Evolutionary conservation across 495 filamentous ascomycete species (phyloP), one percentile per base, ranked within the genome.

Genomic region (Emericellopsis terricola): DNA sequence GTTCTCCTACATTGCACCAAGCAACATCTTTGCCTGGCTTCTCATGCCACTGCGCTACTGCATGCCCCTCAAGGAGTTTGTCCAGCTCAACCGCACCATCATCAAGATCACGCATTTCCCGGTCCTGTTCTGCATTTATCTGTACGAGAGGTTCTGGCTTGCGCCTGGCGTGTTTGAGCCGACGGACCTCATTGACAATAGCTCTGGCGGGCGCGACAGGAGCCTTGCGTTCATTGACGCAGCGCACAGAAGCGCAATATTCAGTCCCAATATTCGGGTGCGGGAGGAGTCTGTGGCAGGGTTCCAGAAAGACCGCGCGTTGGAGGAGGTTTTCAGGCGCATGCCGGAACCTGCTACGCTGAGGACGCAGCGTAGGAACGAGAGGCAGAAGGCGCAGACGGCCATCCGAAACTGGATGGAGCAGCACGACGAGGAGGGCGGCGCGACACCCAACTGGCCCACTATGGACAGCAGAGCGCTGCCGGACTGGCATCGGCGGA

Each of bases 71-170:
- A 65, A 71, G 13, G 61, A 76, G 23, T 94, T 81, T 42, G 73
- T 94, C 39, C 66, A 68, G 38, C 47, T 92, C 26, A 96, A 94
- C 45, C 71, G 86, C 23, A 76, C 71, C 0, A 69, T 85, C 34
- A 93, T 96, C 57, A 93, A 93, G 48, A 49, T 77, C 28, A 93
- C 86, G 0, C 86, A 96, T 51, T 73, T 85, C 38, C 85, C 85
- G 1, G 67, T 96, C 7, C 53, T 94, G 15, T 79, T 85, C 45
- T 63, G 71, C 28, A 89, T 96, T 20, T 94, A 76, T 38, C 45
- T 78, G 17, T 96, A 96, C 49, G 87, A 96, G 51, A 80, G 75
- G 37, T 59, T 71, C 6, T 66, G 82, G 17, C 60, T 96, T 14
- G 70, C 73, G 11, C 55, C 66, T 8, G 62, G 65, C 10, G 69